Conservation (phyloP, 2,329 filamentous ascomycete genomes). For the Fusarium lateritium region DNA sequence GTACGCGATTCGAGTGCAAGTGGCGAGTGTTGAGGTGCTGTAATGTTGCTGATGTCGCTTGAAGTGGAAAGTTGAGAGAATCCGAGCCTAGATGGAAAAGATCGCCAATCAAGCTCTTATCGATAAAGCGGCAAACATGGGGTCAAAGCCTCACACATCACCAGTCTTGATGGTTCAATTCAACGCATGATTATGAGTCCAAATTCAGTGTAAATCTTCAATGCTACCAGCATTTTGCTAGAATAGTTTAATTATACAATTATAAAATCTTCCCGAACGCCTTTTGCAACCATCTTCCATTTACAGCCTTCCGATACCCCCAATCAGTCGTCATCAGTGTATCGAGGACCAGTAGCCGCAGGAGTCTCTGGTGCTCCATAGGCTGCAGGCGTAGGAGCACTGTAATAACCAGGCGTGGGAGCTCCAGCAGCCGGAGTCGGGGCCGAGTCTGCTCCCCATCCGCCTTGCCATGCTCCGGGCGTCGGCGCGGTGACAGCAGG, state of each 20-base stretch:
- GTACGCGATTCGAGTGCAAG: background rate
- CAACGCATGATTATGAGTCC: background rate
- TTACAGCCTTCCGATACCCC: constrained; percentile 14
- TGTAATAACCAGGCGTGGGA: constrained; percentile 77
- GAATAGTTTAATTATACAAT: constrained; percentile 41
- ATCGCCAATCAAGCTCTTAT: constrained; percentile 27
- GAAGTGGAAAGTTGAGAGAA: background rate
- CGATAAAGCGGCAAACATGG: constrained; percentile 33
- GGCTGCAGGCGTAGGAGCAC: constrained; percentile 76
- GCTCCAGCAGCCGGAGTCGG: constrained; percentile 77
- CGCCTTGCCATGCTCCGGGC: constrained; percentile 74
- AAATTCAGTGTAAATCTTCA: constrained; percentile 5
- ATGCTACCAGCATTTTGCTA: constrained; percentile 6
- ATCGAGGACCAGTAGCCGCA: constrained; percentile 70
- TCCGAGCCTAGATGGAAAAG: constrained; percentile 4
- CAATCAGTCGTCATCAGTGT: constrained; percentile 65
- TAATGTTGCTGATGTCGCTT: background rate
- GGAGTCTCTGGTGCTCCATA: constrained; percentile 72
- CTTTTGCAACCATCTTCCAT: constrained; percentile 32
- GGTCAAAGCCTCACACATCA: background rate
- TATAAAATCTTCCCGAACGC: constrained; percentile 37
- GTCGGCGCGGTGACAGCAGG: constrained; percentile 77
- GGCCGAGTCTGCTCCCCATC: constrained; percentile 74
- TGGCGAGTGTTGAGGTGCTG: too few relatives aligned
- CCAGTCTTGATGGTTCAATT: background rate